Evolutionary conservation across 1,139 yeast genomes (phyloP), one percentile per base, ranked within the genome.

Genomic region (Hemisphaericaspora xylanilytica): DNA sequence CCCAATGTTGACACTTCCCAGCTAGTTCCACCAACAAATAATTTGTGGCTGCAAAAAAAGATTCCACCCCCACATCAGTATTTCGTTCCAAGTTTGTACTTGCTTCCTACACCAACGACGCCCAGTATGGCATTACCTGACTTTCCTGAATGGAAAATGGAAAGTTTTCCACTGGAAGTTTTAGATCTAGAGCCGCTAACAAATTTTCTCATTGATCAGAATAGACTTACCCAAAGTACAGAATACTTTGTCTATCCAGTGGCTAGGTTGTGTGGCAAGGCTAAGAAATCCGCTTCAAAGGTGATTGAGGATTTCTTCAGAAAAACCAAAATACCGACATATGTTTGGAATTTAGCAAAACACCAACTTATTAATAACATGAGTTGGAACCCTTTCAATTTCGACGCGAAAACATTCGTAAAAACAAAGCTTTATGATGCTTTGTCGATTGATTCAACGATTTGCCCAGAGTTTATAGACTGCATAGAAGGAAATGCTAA

Each of bases 371-470:
- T 37, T 27, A 25, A 35, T 28, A 36, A 35, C 16, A 37, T 43
- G 45, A 18, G 33, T 12, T 43, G 47, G 47, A 43, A 35, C 18
- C 47, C 47, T 10, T 39, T 41, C 13, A 24, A 8, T 29, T 14
- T 37, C 5, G 32, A 43, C 28, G 18, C 29, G 11, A 12, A 37
- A 14, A 22, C 12, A n/a, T 38, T 40, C 20, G 25, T 21, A 7
- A 36, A 32, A 11, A 21, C 18, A 3, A 29, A 35, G 17, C 16
- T 42, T 7, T 4, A 12, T 4, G 42, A 41, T 17, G 5, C 24
- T 7, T 12, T 29, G 28, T 9, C n/a, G 2, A 35, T 39, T 16
- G 37, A 35, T 7, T 14, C 15, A 8, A 18, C 11, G 7, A 20
- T 14, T 13, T 17, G 12, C 7, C 8, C n/a, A 4, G 9, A 21